These are phyloP conservation scores for Suhomyces panamericanus DNA, from an alignment of 1,139 yeast species.

Conservation along the genomic window DNA sequence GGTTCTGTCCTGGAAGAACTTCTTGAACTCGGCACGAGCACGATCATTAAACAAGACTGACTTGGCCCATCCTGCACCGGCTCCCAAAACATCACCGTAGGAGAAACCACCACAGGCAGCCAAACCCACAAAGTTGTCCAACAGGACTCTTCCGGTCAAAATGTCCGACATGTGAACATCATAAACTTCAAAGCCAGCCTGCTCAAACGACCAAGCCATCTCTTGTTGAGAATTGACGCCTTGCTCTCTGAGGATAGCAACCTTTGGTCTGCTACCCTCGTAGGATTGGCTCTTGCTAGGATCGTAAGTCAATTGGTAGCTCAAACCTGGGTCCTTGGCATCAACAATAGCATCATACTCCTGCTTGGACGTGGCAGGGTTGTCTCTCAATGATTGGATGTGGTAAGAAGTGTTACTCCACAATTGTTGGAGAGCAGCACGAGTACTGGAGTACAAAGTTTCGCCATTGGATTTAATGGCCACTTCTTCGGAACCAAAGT, in stretches of 20 bases:
- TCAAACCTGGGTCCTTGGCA: constrained; percentile 86
- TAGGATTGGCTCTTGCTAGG: constrained; percentile 14
- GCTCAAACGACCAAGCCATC: constrained; percentile 96
- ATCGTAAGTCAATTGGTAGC: constrained; percentile 72
- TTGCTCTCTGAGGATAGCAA: constrained; percentile 96
- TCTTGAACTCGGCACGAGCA: constrained; percentile 73
- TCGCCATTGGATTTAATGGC: constrained; percentile 49
- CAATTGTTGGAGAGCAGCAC: constrained; percentile 73
- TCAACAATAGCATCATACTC: constrained; percentile 76
- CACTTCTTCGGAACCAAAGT: constrained; percentile 54
- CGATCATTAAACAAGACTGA: constrained; percentile 85
- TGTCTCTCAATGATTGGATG: constrained; percentile 90
- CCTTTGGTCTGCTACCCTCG: constrained; percentile 71
- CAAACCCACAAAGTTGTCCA: constrained; percentile 83
- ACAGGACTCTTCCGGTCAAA: constrained; percentile 66
- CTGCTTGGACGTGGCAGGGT: constrained; percentile 86
- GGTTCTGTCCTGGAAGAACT: constrained; percentile 78
- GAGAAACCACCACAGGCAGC: constrained; percentile 99
- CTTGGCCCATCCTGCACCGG: constrained; percentile 99
- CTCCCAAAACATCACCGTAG: constrained; percentile 98
- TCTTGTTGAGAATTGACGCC: constrained; percentile 99
- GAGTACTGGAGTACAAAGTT: constrained; percentile 50
- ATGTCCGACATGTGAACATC: constrained; percentile 98
- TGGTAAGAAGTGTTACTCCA: constrained; percentile 92
- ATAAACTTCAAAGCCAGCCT: constrained; percentile 89